A percentile compares a stretch with the other conserved stretches of the same genome.
phyloP scores from a whole-genome alignment of 2,329 filamentous ascomycete genomes.

The Pyrenophora graminea region DNA sequence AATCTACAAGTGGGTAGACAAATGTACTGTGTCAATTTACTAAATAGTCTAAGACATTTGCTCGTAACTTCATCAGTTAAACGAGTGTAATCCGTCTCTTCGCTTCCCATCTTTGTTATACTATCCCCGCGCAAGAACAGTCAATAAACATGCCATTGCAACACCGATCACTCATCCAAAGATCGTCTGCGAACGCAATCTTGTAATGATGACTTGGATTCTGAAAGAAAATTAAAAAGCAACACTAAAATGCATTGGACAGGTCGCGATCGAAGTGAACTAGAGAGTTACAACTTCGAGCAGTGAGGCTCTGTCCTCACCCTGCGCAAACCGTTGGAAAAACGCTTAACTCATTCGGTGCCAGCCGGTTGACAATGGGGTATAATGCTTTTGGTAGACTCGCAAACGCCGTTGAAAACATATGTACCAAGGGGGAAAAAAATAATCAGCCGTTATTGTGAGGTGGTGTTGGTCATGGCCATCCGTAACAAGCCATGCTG shows the following conservation, averaged over 20 bases:
- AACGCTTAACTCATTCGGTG: conserved; percentile 15
- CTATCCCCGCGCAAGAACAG: neutral
- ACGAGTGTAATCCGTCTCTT: neutral
- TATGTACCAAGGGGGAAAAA: conserved; percentile 4
- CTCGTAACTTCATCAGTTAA: neutral
- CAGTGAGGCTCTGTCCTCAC: conserved; percentile 10
- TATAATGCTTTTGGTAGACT: conserved; percentile 20
- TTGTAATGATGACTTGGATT: neutral
- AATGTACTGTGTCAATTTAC: conserved; percentile 6
- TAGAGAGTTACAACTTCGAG: conserved; percentile 5
- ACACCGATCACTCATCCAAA: conserved; percentile 4
- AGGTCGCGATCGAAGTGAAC: conserved; percentile 5
- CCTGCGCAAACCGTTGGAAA: conserved; percentile 13
- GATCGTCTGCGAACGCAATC: conserved; percentile 3
- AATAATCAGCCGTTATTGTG: conserved; percentile 9
- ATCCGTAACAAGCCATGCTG: neutral
- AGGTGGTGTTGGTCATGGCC: neutral
- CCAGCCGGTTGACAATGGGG: conserved; percentile 24
- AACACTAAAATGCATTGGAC: conserved; percentile 8
- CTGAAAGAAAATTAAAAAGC: conserved; percentile 1
- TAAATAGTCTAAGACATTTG: conserved; percentile 1
- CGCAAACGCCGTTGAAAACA: conserved; percentile 10
- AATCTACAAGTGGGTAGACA: too few relatives aligned
- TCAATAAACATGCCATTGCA: conserved; percentile 1
- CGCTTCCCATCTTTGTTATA: neutral